A percentile compares a stretch with the other conserved stretches of the same genome.
phyloP scores from a whole-genome alignment of 331 rosid species.

The Telfairia occidentalis region DNA sequence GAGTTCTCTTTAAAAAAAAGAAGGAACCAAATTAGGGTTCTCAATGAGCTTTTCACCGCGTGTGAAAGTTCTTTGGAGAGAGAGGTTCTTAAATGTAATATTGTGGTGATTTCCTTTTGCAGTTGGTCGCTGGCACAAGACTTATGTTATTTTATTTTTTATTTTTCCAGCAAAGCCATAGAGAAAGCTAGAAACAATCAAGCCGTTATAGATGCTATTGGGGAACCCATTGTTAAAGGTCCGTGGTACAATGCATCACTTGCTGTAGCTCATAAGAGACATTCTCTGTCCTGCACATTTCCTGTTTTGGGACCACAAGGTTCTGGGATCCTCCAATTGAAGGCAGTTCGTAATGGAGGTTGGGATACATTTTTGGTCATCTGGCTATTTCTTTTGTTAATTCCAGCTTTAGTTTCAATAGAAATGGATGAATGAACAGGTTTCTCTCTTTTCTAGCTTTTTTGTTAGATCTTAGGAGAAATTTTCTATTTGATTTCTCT shows the following conservation, averaged over 20 bases:
- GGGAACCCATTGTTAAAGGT: conserved; percentile 79
- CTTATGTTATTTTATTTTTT: not conserved
- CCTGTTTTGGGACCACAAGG: conserved; percentile 85
- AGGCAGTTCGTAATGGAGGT: conserved; percentile 90
- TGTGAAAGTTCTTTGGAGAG: not conserved
- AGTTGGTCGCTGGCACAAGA: not conserved
- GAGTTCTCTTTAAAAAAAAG: not conserved
- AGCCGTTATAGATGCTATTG: conserved; percentile 60
- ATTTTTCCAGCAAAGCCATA: conserved; percentile 71
- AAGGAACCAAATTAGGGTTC: not conserved
- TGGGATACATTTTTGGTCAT: conserved; percentile 1
- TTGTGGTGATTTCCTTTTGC: not conserved
- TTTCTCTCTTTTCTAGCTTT: not conserved
- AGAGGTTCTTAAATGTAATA: not conserved
- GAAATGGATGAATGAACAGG: not conserved
- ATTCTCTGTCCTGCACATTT: conserved; percentile 80
- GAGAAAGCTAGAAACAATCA: conserved; percentile 54
- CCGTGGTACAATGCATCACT: conserved; percentile 97
- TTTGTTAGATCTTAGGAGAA: not conserved
- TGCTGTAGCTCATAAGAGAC: conserved; percentile 84
- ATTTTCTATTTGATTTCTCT: not conserved
- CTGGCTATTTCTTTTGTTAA: not conserved
- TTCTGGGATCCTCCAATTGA: conserved; percentile 59
- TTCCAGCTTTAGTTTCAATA: not conserved
- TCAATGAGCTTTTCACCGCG: not conserved